phyloP scores from a whole-genome alignment of 2,329 filamentous ascomycete species.

The Corynespora cassiicola region DNA sequence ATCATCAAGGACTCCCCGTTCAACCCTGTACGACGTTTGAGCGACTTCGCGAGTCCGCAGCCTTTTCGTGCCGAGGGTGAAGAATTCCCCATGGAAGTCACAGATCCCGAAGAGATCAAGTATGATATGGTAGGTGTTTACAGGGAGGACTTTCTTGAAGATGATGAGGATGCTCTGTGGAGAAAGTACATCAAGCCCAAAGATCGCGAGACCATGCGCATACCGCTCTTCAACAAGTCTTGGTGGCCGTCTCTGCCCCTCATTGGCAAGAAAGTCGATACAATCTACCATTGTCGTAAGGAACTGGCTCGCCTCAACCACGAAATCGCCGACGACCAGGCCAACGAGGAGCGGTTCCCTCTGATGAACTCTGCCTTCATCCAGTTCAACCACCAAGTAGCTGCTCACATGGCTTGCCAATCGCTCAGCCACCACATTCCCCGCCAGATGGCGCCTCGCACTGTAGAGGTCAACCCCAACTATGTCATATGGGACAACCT shows the following conservation, averaged over 20 bases:
- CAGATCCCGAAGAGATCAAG: conserved; percentile 31
- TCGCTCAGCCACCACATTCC: conserved; percentile 89
- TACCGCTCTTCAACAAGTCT: conserved; percentile 60
- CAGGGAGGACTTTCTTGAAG: conserved; percentile 36
- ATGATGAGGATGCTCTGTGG: conserved; percentile 66
- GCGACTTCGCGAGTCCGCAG: conserved; percentile 53
- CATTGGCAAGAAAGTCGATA: conserved; percentile 89
- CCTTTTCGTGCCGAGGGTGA: conserved; percentile 48
- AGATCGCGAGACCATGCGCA: conserved; percentile 82
- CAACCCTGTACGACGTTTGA: conserved; percentile 32
- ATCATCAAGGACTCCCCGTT: conserved; percentile 31
- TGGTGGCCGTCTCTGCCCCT: conserved; percentile 84
- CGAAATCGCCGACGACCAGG: conserved; percentile 91
- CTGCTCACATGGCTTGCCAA: conserved; percentile 98
- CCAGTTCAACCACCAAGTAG: conserved; percentile 97
- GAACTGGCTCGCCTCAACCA: conserved; percentile 87
- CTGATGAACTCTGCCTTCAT: conserved; percentile 97
- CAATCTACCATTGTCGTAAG: conserved; percentile 87
- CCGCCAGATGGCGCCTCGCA: conserved; percentile 88
- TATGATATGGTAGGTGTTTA: conserved; percentile 39
- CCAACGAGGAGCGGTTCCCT: conserved; percentile 83
- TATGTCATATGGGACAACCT: conserved; percentile 98
- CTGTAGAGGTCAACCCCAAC: conserved; percentile 90
- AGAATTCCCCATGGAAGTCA: conserved; percentile 39
- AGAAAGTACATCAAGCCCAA: conserved; percentile 80